Evolutionary conservation across 805 yeast species (phyloP).

Genomic region (Spathaspora boniae): DNA sequence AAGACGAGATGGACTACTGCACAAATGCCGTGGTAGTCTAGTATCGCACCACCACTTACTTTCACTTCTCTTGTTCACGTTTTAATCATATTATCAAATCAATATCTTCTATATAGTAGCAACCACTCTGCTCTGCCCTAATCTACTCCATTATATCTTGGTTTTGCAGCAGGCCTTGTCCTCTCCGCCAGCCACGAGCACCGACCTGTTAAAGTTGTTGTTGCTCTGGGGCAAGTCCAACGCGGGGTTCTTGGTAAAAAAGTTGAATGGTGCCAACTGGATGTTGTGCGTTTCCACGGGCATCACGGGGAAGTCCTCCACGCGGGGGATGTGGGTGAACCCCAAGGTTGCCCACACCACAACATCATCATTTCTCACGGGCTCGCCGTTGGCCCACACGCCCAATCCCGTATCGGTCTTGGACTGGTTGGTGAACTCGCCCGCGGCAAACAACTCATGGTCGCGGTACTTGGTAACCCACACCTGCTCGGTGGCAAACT

Average conservation of each 20-base stretch:
- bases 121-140: no score
- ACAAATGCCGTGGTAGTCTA: slow-evolving; percentile 1
- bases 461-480: slow-evolving; percentile 82
- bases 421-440: slow-evolving; percentile 84
- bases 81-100: no score
- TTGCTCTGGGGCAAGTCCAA: slow-evolving; percentile 71
- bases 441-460: slow-evolving; percentile 72
- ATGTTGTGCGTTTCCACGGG: slow-evolving; percentile 74
- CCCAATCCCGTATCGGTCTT: slow-evolving; percentile 66
- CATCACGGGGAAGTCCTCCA: slow-evolving; percentile 89
- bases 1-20: slow-evolving; percentile 58
- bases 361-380: slow-evolving; percentile 69
- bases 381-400: slow-evolving; percentile 68
- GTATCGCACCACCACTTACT: neutral
- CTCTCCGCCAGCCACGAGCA: slow-evolving; percentile 27
- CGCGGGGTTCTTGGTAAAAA: slow-evolving; percentile 76
- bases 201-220: slow-evolving; percentile 65
- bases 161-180: slow-evolving; percentile 7
- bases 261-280: slow-evolving; percentile 64
- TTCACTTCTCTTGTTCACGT: neutral
- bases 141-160: slow-evolving; percentile 1
- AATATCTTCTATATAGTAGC: no score
- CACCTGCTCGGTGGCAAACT: slow-evolving; percentile 70
- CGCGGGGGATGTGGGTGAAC: slow-evolving; percentile 77
- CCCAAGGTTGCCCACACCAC: slow-evolving; percentile 83